These are phyloP conservation scores for Vicia sativa DNA, from an alignment of 306 rosid genomes.

Conservation along the genomic window DNA sequence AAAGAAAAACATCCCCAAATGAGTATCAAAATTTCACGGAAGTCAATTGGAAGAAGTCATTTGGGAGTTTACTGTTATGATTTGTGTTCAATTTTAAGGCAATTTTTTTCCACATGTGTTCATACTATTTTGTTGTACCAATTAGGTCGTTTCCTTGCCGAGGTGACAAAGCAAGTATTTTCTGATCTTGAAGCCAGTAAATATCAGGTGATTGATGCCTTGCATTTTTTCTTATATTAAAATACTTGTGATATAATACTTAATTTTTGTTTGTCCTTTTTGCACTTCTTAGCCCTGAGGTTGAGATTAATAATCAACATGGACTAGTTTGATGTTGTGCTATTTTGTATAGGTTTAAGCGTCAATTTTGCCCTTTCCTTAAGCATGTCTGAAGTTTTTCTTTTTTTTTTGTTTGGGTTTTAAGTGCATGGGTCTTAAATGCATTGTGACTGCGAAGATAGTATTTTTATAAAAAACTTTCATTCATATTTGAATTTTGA, in stretches of 20 bases:
- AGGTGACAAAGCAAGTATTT: constrained; percentile 83
- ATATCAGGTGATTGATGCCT: constrained; percentile 72
- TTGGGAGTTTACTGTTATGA: constrained; percentile 2
- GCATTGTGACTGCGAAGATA: too few species aligned
- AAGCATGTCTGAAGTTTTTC: not conserved
- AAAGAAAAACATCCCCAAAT: not conserved
- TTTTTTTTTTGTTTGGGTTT: not conserved
- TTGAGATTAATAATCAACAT: constrained; percentile 1
- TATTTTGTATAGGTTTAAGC: not conserved
- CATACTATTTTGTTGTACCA: constrained; percentile 31
- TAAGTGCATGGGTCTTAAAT: too few species aligned
- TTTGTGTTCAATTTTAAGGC: constrained; percentile 16
- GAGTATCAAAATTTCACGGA: not conserved
- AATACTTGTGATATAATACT: constrained; percentile 2
- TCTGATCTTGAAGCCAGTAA: constrained; percentile 91
- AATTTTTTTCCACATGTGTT: constrained; percentile 16
- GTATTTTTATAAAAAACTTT: too few species aligned
- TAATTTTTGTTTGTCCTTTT: not conserved
- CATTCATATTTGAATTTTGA: too few species aligned
- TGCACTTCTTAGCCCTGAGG: constrained; percentile 11
- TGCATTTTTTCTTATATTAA: constrained; percentile 2
- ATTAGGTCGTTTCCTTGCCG: constrained; percentile 93
- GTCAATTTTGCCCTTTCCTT: not conserved
- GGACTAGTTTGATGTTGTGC: not conserved
- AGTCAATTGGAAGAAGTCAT: not conserved